Conservation (phyloP, 495 filamentous ascomycete genomes). For the Penicillium lagena region DNA sequence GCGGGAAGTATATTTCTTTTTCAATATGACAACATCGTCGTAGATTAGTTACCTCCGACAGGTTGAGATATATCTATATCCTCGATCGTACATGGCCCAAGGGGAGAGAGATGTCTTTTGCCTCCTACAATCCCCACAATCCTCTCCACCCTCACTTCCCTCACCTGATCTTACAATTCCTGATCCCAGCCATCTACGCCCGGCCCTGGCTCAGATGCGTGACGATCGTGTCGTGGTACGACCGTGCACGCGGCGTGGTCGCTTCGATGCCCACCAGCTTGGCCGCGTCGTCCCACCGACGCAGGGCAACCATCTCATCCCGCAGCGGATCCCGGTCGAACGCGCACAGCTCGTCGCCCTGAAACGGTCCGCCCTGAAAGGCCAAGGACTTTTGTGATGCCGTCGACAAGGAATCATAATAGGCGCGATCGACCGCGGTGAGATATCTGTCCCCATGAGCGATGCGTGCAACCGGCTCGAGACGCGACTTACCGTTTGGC, state of each 20-base stretch:
- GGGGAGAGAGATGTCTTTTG: too few relatives aligned
- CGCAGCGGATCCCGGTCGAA: slow-evolving; percentile 26
- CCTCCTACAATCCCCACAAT: too few relatives aligned
- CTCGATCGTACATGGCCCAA: too few relatives aligned
- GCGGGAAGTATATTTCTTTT: too few relatives aligned
- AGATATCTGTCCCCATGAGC: slow-evolving; percentile 19
- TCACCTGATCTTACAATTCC: too few relatives aligned
- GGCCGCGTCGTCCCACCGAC: slow-evolving; percentile 38
- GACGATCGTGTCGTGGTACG: slow-evolving; percentile 26
- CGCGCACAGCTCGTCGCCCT: slow-evolving; percentile 19
- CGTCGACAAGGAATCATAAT: slow-evolving; percentile 30
- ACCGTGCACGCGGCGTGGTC: slow-evolving; percentile 16
- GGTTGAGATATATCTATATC: too few relatives aligned
- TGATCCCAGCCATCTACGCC: too few relatives aligned
- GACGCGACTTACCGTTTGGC: slow-evolving; percentile 32
- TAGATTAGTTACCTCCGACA: too few relatives aligned
- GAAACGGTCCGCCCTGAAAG: slow-evolving; percentile 41
- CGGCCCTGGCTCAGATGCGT: slow-evolving; percentile 10
- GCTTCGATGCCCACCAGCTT: slow-evolving; percentile 28
- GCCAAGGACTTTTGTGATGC: slow-evolving; percentile 32
- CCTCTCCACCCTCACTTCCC: too few relatives aligned
- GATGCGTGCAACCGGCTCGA: background rate
- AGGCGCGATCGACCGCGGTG: slow-evolving; percentile 29
- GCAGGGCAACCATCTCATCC: slow-evolving; percentile 32
- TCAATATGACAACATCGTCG: too few relatives aligned